Base-by-base conservation (phyloP, 768 basidiomycete genomes). In the Lactifluus subvellereus region DNA sequence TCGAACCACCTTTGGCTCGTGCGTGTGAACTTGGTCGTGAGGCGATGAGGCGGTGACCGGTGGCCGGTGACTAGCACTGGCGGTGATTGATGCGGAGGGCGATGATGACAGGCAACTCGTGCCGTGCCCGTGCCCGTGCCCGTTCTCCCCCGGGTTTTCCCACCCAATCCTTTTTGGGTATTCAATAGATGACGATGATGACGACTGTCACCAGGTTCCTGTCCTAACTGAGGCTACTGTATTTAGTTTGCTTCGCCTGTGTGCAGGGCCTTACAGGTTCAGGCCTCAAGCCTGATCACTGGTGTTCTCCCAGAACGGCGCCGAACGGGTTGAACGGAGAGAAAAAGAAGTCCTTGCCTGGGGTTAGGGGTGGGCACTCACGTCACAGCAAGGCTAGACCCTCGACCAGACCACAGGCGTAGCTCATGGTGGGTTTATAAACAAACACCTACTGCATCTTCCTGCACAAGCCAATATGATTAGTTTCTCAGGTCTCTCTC, bases 401-500 rank as follows among this genome's bases (percentile, higher is more conserved):
- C 54, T 32, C n/a, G 33, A 33, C 37, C 20, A 40, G 27, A 30
- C 35, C 35, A 35, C 42, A 56, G 42, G 51, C 54, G 42, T 51
- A 18, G 33, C 37, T 43, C 54, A 49, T 14, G 43, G 38, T 64
- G 61, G 55, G 55, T 64, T 63, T 66, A 59, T 55, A 64, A 54
- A 59, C 48, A 10, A 35, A 33, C 35, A 2, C 38, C 27, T 37
- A 45, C n/a, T 47, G 8, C 48, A n/a, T 45, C 59, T 20, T 40
- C 50, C 51, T 60, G 16, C 49, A 53, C 61, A 62, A 59, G 52
- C 40, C 20, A 45, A 35, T 60, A 53, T 90, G 88, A 90, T 91
- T 71, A 84, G 88, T 57, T 89, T 90, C 78, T 88, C 90, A 72
- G 82, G 78, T 59, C 76, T 90, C 64, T 79, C 88, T 13, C 82